Evolutionary conservation across 768 basidiomycete genomes (phyloP).

Genomic region (Auriculariales sp.): DNA sequence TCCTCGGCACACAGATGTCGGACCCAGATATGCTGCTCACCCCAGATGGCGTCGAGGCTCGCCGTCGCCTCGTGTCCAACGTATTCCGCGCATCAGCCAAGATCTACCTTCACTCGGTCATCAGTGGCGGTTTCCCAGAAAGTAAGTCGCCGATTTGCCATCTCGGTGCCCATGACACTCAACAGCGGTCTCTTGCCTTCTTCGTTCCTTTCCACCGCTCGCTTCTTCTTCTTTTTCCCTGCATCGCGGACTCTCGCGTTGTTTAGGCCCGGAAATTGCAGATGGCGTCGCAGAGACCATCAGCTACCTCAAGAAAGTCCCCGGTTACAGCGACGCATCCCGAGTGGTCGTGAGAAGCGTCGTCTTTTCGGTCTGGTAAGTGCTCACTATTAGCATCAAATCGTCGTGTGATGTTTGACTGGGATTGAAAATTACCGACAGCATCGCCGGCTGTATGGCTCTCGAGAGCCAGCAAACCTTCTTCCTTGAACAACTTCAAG

Average conservation of each 20-base stretch:
- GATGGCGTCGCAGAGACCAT: constrained; percentile 40
- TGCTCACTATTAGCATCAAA: not conserved
- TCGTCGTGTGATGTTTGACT: not conserved
- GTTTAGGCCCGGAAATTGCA: constrained; percentile 41
- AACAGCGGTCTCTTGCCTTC: not conserved
- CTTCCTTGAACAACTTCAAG: constrained; percentile 31
- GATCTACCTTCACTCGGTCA: constrained; percentile 62
- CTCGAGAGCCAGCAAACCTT: constrained; percentile 31
- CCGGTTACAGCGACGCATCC: constrained; percentile 19
- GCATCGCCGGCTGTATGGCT: constrained; percentile 57
- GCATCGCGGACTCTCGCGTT: not conserved
- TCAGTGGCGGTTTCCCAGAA: constrained; percentile 55
- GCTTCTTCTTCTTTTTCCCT: not conserved
- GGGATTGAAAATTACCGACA: constrained; percentile 34
- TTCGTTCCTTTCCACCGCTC: no score
- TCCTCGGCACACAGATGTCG: not conserved
- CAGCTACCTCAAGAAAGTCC: constrained; percentile 26
- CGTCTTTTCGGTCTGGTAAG: constrained; percentile 24
- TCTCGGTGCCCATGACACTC: constrained; percentile 1
- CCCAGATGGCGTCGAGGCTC: constrained; percentile 10
- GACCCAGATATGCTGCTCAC: not conserved
- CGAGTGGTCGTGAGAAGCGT: constrained; percentile 58
- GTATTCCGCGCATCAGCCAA: constrained; percentile 60
- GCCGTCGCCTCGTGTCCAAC: constrained; percentile 24
- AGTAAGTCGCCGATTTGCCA: not conserved